Evolutionary conservation across 2,329 filamentous ascomycete species (phyloP).

Genomic region (Elsinoe perseae): DNA sequence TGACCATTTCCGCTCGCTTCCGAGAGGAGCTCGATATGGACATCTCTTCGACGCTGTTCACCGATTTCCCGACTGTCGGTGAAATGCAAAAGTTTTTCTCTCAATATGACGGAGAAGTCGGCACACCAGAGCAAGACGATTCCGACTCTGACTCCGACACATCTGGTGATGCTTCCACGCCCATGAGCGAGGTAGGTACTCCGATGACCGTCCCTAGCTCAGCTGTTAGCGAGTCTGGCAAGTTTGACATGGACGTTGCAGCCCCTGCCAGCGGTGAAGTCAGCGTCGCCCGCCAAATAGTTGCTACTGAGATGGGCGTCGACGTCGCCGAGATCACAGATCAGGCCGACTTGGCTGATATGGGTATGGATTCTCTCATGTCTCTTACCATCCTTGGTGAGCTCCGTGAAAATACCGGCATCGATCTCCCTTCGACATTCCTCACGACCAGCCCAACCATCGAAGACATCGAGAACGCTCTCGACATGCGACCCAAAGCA

Average conservation of each 20-base stretch:
- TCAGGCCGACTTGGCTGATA: constrained; percentile 53
- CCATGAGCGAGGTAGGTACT: constrained; percentile 36
- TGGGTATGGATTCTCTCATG: constrained; percentile 49
- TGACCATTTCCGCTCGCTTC: constrained; percentile 55
- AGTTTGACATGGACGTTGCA: constrained; percentile 30
- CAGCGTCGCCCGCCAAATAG: constrained; percentile 42
- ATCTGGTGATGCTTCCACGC: constrained; percentile 36
- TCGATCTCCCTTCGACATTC: constrained; percentile 46
- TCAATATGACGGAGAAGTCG: constrained; percentile 41
- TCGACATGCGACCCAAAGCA: constrained; percentile 47
- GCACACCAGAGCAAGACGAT: constrained; percentile 29
- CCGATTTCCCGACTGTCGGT: constrained; percentile 52
- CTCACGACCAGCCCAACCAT: constrained; percentile 55
- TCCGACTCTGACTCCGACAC: constrained; percentile 36
- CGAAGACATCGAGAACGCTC: constrained; percentile 56
- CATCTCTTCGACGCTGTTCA: constrained; percentile 52
- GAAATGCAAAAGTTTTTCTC: constrained; percentile 52
- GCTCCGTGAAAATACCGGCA: constrained; percentile 44
- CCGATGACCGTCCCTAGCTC: constrained; percentile 42
- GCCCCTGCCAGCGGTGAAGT: constrained; percentile 34
- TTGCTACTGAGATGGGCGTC: constrained; percentile 57
- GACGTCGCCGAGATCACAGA: constrained; percentile 49
- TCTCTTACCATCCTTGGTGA: constrained; percentile 45
- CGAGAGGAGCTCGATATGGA: constrained; percentile 54
- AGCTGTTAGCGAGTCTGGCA: constrained; percentile 35